Base-by-base conservation (phyloP, 23 red algal species). In the Chondrus crispus region DNA sequence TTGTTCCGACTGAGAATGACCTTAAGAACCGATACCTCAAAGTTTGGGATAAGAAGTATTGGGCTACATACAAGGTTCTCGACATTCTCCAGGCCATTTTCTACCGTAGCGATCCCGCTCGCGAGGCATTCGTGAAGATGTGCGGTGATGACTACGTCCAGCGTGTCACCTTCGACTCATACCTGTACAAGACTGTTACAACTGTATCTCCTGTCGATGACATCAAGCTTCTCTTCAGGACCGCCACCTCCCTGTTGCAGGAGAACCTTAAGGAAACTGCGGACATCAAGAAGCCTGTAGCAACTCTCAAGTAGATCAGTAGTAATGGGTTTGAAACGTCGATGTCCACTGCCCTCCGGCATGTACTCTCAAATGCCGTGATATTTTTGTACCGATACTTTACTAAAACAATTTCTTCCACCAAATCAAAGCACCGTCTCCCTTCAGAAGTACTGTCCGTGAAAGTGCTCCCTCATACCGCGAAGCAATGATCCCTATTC, bases 121-220 rank as follows among this genome's bases (percentile, higher is more conserved):
- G 94, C 28, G 97, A 99, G 84, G 90, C 97, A 9, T 99, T 99
- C 70, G 94, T 95, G 48, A 86, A 99, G 82, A 95, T 99, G 91
- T 99, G 97, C 53, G 97, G 92, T 46, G 97, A 99, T 64, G 97
- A 99, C 46, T 99, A 99, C 58, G 97, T 99, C 19, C 97, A 99
- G 78, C 54, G 93, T 52, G 95, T 99, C 44, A 99, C 97, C 43
- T 99, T 99, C 46, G 97, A 99, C 60, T 95, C 90, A 28, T 99
- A 99, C 68, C 91, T 99, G 5, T 99, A 99, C 91, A 99, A 99
- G 92, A 95, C 76, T 2, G 97, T 99, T n/a, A 95, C 97, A 5
- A 96, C 84, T 58, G 94, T 89, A 13, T 95, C 84, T 58, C 97
- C 97, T 3, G 86, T 99, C 4, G 92, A 99, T 80, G 97, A 99